Conservation (phyloP, 345 rosid genomes). For the Salix viminalis region DNA sequence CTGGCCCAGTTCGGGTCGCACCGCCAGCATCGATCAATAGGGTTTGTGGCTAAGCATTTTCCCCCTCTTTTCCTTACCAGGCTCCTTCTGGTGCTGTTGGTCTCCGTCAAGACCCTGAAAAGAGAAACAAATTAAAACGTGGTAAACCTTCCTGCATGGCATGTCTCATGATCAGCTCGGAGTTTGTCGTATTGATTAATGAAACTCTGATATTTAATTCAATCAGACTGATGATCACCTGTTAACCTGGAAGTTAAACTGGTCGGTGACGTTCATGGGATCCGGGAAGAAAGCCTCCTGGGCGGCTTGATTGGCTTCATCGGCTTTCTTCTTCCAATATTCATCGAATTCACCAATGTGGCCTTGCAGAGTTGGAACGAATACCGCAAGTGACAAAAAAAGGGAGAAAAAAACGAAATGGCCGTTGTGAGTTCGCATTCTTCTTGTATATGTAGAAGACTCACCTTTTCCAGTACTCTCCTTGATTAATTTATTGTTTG, state of each 20-base stretch:
- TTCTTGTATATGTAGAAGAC: background rate
- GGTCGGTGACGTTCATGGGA: slow-evolving; percentile 46
- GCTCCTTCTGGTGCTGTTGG: slow-evolving; percentile 50
- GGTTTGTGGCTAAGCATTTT: slow-evolving; percentile 62
- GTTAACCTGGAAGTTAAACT: slow-evolving; percentile 38
- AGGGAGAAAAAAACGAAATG: slow-evolving; percentile 6
- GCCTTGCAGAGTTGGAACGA: slow-evolving; percentile 26
- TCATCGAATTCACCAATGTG: slow-evolving; percentile 43
- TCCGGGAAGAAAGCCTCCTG: slow-evolving; percentile 41
- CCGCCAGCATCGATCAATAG: slow-evolving; percentile 85
- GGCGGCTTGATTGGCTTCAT: slow-evolving; percentile 31
- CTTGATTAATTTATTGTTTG: background rate
- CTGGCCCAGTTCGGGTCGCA: slow-evolving; percentile 59
- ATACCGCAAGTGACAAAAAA: slow-evolving; percentile 23
- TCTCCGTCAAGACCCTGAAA: slow-evolving; percentile 21
- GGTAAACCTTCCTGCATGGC: too few species aligned
- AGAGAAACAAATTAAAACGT: background rate
- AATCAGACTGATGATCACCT: slow-evolving; percentile 24
- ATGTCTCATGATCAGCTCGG: background rate
- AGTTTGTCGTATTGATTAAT: too few species aligned
- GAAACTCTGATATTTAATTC: background rate
- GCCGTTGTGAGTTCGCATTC: background rate
- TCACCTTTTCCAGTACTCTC: background rate
- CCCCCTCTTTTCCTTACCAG: slow-evolving; percentile 15
- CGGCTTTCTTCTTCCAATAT: slow-evolving; percentile 49